Percentiles rank a stretch among this genome's conserved stretches.
Conservation (phyloP, 345 rosid genomes). For the Ricinus communis region DNA sequence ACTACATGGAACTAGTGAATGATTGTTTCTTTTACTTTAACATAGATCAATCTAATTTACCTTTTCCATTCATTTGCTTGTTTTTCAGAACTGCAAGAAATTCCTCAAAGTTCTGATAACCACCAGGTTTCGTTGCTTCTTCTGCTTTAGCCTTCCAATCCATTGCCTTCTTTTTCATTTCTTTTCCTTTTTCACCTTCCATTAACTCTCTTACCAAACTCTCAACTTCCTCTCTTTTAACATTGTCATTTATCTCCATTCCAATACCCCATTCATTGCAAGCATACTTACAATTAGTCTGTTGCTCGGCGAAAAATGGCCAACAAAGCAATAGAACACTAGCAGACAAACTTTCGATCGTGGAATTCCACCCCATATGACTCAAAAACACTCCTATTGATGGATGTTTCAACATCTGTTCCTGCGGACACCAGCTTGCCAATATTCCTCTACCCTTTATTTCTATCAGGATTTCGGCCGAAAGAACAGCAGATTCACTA, state of each 20-base stretch:
- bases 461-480: neutral
- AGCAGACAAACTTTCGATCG: constrained; percentile 13
- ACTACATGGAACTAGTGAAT: no score
- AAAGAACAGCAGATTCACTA: neutral
- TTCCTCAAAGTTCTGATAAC: constrained; percentile 4
- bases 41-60: no score
- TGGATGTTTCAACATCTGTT: constrained; percentile 12
- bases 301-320: constrained; percentile 20
- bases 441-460: constrained; percentile 15
- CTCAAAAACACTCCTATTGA: constrained; percentile 21
- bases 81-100: neutral
- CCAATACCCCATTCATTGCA: constrained; percentile 22
- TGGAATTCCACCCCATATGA: constrained; percentile 30
- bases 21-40: no score
- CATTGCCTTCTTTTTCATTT: constrained; percentile 16
- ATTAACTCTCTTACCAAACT: constrained; percentile 14
- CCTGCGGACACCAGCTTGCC: constrained; percentile 22
- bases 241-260: constrained; percentile 6
- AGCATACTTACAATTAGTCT: constrained; percentile 12
- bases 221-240: constrained; percentile 21
- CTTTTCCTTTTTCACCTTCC: constrained; percentile 22
- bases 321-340: constrained; percentile 21
- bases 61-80: neutral
- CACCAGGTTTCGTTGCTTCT: constrained; percentile 13
- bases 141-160: constrained; percentile 21